Base-by-base conservation (phyloP, 257 asterid species). In the Penstemon barbatus region DNA sequence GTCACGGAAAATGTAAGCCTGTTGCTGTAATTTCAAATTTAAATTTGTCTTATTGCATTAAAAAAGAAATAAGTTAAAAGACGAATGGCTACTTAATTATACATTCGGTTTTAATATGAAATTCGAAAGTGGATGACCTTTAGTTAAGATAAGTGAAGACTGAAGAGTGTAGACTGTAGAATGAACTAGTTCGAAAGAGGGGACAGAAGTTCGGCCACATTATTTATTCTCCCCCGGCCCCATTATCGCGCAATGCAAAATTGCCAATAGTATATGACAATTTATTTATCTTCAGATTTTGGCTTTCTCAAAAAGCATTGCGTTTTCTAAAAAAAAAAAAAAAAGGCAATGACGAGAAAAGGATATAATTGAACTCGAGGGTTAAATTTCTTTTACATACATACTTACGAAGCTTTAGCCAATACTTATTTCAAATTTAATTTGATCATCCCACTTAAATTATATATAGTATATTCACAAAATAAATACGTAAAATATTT, bases 1-100 rank as follows among this genome's bases (percentile, higher is more conserved):
- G 68, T 60, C 62, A 70, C 60, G 55, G 54, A 49, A 38, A 19
- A 50, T 54, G 74, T 61, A 40, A 18, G 44, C 57, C 42, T 4
- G 13, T 15, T 19, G 18, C 10, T 15, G 42, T n/a, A 41, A 41
- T 7, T 42, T 18, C 11, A 15, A 7, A 6, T 6, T 46, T 46
- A 7, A 7, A 41, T 54, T 41, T 15, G 9, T 38, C 13, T 12
- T 12, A 40, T 54, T 25, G 33, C 33, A 25, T 50, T 42, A 9
- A 41, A 61, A 61, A 57, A 38, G 38, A 57, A 33, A 36, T 8
- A 5, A 41, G 0, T n/a, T 13, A 39, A 44, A 41, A 42, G 19
- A 61, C 4, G 41, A 9, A 15, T 15, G 18, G 18, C 18, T 15
- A 15, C 18, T 15, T 15, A 15, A 15, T 15, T 15, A 15, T 15